These are phyloP conservation scores for Terfezia claveryi DNA, from an alignment of 495 filamentous ascomycete species.

Conservation along the genomic window DNA sequence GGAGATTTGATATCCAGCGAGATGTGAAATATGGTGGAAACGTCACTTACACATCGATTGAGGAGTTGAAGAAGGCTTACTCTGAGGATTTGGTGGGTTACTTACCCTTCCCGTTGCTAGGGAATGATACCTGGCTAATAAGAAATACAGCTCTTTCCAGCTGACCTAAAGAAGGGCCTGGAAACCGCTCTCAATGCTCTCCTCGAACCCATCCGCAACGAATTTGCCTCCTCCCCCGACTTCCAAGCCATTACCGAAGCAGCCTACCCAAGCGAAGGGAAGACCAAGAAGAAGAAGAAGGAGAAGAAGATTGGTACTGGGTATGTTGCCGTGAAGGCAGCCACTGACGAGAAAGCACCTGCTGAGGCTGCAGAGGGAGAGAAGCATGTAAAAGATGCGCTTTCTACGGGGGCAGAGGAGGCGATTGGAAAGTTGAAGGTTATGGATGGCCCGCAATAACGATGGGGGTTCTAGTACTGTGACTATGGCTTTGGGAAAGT, in stretches of 20 bases:
- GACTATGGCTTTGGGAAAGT: too few relatives aligned
- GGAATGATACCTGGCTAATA: background rate
- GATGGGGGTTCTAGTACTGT: too few relatives aligned
- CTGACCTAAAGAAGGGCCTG: conserved; percentile 61
- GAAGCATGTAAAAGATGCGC: background rate
- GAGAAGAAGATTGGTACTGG: conserved; percentile 43
- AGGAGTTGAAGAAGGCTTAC: conserved; percentile 59
- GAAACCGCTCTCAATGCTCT: conserved; percentile 44
- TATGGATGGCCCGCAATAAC: background rate
- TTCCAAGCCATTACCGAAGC: conserved; percentile 63
- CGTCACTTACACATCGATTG: conserved; percentile 50
- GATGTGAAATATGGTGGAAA: conserved; percentile 40
- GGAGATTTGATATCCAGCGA: conserved; percentile 34
- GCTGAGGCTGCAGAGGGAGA: background rate
- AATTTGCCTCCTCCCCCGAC: conserved; percentile 44
- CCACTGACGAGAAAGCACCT: background rate
- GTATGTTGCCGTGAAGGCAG: conserved; percentile 23
- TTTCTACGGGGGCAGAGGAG: background rate
- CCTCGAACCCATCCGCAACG: conserved; percentile 50
- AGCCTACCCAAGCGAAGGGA: conserved; percentile 55
- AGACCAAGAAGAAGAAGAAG: conserved; percentile 62
- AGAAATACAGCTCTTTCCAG: conserved; percentile 45
- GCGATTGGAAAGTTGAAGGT: background rate
- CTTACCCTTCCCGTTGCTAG: conserved; percentile 27
- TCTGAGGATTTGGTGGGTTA: conserved; percentile 28